These are phyloP conservation scores for Apophysomyces variabilis DNA, from an alignment of 371 early-diverging fungal species.

Conservation along the genomic window DNA sequence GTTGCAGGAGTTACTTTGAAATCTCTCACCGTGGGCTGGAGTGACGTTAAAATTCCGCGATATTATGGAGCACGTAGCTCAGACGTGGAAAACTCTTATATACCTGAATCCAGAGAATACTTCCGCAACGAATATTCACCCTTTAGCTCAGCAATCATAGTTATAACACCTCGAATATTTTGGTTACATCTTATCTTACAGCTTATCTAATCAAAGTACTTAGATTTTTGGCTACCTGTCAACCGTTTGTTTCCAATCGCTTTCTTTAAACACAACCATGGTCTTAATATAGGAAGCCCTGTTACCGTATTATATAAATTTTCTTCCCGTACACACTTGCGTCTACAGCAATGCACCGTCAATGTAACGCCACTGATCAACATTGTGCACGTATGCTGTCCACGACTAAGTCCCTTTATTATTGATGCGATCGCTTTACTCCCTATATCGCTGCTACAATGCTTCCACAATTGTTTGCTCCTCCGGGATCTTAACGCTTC, in stretches of 20 bases:
- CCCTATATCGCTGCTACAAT: neutral
- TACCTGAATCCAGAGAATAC: conserved; percentile 28
- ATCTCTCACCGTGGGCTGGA: conserved; percentile 27
- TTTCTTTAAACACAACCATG: conserved; percentile 27
- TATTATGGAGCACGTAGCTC: conserved; percentile 24
- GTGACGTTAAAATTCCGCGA: conserved; percentile 30
- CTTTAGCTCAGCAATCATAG: neutral
- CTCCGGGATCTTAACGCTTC: neutral
- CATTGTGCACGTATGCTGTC: conserved; percentile 21
- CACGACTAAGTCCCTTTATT: conserved; percentile 6
- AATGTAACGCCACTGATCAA: conserved; percentile 27
- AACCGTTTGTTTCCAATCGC: conserved; percentile 4
- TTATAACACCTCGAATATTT: conserved; percentile 18
- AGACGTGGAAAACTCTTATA: conserved; percentile 22
- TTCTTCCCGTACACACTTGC: conserved; percentile 17
- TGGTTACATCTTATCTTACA: conserved; percentile 15
- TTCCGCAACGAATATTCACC: conserved; percentile 24
- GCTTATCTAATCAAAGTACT: neutral
- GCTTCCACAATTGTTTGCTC: too few species aligned
- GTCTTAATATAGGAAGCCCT: conserved; percentile 21
- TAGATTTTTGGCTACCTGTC: neutral
- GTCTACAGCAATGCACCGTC: conserved; percentile 24
- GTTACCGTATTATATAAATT: conserved; percentile 21
- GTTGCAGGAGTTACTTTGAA: conserved; percentile 21
- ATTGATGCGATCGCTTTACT: conserved; percentile 7